phyloP scores from a whole-genome alignment of 495 filamentous ascomycete species.

The Chaetomium fimeti region DNA sequence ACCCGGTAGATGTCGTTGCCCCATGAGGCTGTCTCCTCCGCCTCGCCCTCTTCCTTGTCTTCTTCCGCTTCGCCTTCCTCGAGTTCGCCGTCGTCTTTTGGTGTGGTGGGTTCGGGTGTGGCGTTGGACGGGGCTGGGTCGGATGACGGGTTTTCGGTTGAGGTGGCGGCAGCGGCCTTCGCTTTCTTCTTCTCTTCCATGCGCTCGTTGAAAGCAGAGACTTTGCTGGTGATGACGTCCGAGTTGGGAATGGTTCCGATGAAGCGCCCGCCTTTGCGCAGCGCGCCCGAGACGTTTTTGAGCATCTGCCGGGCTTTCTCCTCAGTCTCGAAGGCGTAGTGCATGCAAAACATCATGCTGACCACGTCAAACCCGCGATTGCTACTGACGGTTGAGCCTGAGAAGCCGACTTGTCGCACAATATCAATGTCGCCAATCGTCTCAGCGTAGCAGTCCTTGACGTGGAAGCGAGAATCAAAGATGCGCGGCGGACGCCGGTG shows the following conservation, averaged over 20 bases:
- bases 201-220: constrained; percentile 59
- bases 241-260: constrained; percentile 92
- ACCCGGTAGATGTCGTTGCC: constrained; percentile 91
- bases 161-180: constrained; percentile 21
- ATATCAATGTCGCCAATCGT: constrained; percentile 74
- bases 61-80: constrained; percentile 45
- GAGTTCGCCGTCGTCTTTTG: constrained; percentile 48
- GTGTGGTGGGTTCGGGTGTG: constrained; percentile 1
- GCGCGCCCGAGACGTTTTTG: constrained; percentile 78
- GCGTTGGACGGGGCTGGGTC: constrained; percentile 14
- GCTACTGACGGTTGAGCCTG: constrained; percentile 58
- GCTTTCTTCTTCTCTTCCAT: constrained; percentile 53
- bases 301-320: constrained; percentile 87
- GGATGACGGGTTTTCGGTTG: constrained; percentile 25
- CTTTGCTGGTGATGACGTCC: constrained; percentile 71
- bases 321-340: constrained; percentile 95
- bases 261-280: constrained; percentile 93
- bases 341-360: constrained; percentile 98
- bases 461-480: constrained; percentile 81
- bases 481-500: constrained; percentile 50
- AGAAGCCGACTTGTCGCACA: constrained; percentile 80
- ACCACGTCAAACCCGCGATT: constrained; percentile 89
- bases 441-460: constrained; percentile 86
- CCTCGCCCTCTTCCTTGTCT: constrained; percentile 52
- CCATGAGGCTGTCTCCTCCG: constrained; percentile 68